A percentile compares a stretch with the other conserved stretches of the same genome.
Conservation (phyloP, 768 basidiomycete genomes). For the Russula sp. region DNA sequence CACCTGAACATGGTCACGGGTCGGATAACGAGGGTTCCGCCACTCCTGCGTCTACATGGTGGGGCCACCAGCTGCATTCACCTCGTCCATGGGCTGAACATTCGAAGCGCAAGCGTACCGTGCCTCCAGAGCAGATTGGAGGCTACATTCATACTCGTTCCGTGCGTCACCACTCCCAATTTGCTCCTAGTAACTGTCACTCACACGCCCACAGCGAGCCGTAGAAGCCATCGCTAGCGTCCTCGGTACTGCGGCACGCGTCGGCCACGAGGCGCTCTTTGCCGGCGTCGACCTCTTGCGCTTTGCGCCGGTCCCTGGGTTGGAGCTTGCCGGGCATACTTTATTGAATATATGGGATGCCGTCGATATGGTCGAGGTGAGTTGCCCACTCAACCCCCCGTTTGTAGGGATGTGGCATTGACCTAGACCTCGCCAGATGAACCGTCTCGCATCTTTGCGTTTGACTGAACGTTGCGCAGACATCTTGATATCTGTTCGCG, state of each 20-base stretch:
- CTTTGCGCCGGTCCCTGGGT: constrained; percentile 52
- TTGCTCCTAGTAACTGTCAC: neutral
- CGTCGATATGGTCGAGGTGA: constrained; percentile 53
- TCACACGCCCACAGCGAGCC: constrained; percentile 24
- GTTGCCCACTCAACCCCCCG: neutral
- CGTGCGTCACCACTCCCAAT: constrained; percentile 18
- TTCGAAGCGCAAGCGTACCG: constrained; percentile 24
- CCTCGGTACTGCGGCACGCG: constrained; percentile 37
- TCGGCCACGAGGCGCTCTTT: constrained; percentile 42
- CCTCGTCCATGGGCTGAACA: constrained; percentile 28
- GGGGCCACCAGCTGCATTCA: constrained; percentile 20
- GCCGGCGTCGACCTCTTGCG: constrained; percentile 39
- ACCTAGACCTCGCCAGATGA: constrained; percentile 41
- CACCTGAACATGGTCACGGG: constrained; percentile 13
- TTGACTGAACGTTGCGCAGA: constrained; percentile 70
- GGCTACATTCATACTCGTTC: constrained; percentile 28
- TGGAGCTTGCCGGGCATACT: constrained; percentile 45
- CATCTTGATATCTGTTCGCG: constrained; percentile 55
- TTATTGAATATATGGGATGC: constrained; percentile 62
- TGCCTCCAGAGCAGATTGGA: constrained; percentile 30
- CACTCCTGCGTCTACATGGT: constrained; percentile 25
- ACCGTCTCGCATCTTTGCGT: constrained; percentile 60
- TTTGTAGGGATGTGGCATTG: no score
- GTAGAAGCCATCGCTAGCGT: constrained; percentile 31
- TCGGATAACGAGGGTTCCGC: constrained; percentile 6